Base-by-base conservation (phyloP, 106 monocot genomes). In the Platanthera guangdongensis region DNA sequence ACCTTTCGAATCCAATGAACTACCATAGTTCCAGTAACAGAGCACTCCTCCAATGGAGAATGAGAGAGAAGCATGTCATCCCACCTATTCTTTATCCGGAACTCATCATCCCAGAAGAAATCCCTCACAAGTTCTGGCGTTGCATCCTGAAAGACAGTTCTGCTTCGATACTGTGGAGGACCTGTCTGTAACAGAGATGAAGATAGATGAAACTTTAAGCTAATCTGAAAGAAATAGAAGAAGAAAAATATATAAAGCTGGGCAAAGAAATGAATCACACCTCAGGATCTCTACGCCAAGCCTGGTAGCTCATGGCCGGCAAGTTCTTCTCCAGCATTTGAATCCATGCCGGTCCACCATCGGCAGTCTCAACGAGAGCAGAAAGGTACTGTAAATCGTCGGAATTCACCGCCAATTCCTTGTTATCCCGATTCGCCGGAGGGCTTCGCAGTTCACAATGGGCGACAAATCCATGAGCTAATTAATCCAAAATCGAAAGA, bases 1-100 rank as follows among this genome's bases (percentile, higher is more conserved):
- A 95, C 95, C 95, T 95, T 95, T 22, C 95, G 82, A 28, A 95
- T 30, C 95, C 95, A 95, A 78, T 92, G 91, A 45, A 92, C 89
- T 14, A 89, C 51, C 87, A 88, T 80, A 2, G 87, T 95, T 51
- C 95, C 95, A 10, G 92, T 95, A 39, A 45, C 80, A 4, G 71
- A 48, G 75, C 92, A 95, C 72, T 86, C 83, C 62, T 92, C 88
- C 78, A 95, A 74, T 4, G 79, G 81, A 22, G 86, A 65, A 62
- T 91, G 86, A 59, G 86, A 73, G n/a, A 95, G 80, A 64, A 95
- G 95, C 95, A 95, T 92, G 78, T 95, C 92, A 84, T 95, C 95
- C 95, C 95, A 95, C 83, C 80, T 89, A 68, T 81, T 81, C 57
- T 81, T 87, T 14, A 87, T 77, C 50, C 95, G 55, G 75, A 92